Conservation (phyloP, 2,329 filamentous ascomycete species). For the Trichoderma citrinoviride region DNA sequence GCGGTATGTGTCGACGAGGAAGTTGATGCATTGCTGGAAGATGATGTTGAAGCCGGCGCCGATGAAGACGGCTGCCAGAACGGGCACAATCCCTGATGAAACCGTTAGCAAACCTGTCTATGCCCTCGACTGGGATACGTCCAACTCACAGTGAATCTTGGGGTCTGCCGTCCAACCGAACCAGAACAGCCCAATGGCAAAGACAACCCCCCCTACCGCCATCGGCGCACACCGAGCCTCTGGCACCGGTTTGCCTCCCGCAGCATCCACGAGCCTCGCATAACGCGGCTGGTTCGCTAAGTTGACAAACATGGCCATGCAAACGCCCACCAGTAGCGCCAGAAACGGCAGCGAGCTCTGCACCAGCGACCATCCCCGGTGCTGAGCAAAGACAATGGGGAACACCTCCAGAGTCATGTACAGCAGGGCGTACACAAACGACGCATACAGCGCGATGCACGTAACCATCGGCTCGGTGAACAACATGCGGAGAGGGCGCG, state of each 20-base stretch:
- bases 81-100: background rate
- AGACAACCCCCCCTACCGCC: constrained; percentile 49
- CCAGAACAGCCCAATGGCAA: constrained; percentile 60
- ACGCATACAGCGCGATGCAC: constrained; percentile 59
- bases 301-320: constrained; percentile 54
- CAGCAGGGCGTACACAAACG: constrained; percentile 58
- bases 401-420: constrained; percentile 49
- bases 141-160: constrained; percentile 28
- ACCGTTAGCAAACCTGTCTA: background rate
- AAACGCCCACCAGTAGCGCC: constrained; percentile 54
- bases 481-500: constrained; percentile 43
- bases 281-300: constrained; percentile 59
- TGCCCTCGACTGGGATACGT: no score
- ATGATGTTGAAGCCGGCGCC: constrained; percentile 38
- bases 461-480: constrained; percentile 68
- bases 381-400: constrained; percentile 53
- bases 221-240: constrained; percentile 59
- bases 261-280: constrained; percentile 44
- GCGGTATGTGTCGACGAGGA: constrained; percentile 53
- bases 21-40: constrained; percentile 54
- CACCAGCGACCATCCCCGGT: constrained; percentile 56
- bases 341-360: constrained; percentile 58
- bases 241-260: constrained; percentile 47
- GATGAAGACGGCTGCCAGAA: constrained; percentile 32
- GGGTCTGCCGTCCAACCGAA: constrained; percentile 55